phyloP scores from a whole-genome alignment of 2,329 filamentous ascomycete species.

The Didymella arachidicola region DNA sequence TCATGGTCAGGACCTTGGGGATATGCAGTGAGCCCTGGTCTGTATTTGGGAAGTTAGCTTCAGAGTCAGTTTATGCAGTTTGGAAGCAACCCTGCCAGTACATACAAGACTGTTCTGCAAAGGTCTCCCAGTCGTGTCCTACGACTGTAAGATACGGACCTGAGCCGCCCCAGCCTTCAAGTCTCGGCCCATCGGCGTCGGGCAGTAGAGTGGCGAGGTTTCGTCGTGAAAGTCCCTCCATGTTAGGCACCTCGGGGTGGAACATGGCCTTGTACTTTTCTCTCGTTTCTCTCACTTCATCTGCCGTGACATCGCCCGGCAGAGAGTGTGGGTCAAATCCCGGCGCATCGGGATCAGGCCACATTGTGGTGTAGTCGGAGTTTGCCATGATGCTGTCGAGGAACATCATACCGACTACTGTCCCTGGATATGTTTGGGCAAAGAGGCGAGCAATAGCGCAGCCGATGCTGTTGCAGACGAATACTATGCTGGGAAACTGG shows the following conservation, averaged over 20 bases:
- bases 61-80: not conserved
- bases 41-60: conserved; percentile 19
- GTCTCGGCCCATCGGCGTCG: conserved; percentile 51
- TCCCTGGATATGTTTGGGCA: conserved; percentile 56
- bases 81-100: not conserved
- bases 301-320: conserved; percentile 50
- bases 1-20: conserved; percentile 54
- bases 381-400: conserved; percentile 68
- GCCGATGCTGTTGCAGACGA: conserved; percentile 63
- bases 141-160: conserved; percentile 59
- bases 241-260: conserved; percentile 59
- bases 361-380: conserved; percentile 62
- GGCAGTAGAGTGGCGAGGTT: conserved; percentile 57
- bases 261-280: conserved; percentile 54
- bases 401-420: conserved; percentile 58
- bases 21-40: conserved; percentile 39
- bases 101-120: conserved; percentile 57
- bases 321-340: conserved; percentile 55
- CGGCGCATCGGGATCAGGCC: conserved; percentile 62
- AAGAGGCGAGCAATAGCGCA: conserved; percentile 63
- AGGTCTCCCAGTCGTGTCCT: conserved; percentile 62
- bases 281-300: conserved; percentile 48
- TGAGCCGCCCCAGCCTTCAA: conserved; percentile 49
- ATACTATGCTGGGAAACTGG: conserved; percentile 48
- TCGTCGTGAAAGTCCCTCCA: conserved; percentile 60